Conservation (phyloP, 2,329 filamentous ascomycete species). For the Amesomyces nigricolor region DNA sequence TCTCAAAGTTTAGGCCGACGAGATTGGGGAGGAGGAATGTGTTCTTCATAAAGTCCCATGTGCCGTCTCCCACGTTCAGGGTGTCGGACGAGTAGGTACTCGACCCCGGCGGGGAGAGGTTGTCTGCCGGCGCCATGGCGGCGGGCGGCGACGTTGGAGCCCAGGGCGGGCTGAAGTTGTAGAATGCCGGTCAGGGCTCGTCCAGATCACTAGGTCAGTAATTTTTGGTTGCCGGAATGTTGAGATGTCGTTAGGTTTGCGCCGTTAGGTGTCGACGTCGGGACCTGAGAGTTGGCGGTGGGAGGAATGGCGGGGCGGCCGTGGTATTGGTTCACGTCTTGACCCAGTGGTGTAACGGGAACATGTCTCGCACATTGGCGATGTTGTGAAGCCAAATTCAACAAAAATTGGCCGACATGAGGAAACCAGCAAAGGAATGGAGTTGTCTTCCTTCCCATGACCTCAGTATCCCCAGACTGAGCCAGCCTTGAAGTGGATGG, state of each 20-base stretch:
- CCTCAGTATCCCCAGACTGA: background rate
- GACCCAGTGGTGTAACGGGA: background rate
- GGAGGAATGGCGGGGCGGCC: constrained; percentile 16
- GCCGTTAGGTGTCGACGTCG: background rate
- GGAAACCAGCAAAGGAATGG: background rate
- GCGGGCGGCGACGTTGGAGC: constrained; percentile 31
- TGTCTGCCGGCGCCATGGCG: constrained; percentile 55
- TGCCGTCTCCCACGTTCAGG: constrained; percentile 75
- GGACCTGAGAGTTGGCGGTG: constrained; percentile 1
- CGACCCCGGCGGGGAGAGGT: constrained; percentile 63
- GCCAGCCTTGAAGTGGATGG: background rate
- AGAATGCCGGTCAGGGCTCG: background rate
- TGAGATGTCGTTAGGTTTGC: background rate
- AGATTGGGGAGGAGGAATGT: constrained; percentile 74
- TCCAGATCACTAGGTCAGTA: background rate
- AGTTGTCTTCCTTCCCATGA: background rate
- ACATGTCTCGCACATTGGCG: constrained; percentile 4
- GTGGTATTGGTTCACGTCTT: background rate
- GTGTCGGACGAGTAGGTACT: constrained; percentile 68
- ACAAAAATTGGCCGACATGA: background rate
- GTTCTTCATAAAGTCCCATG: constrained; percentile 74
- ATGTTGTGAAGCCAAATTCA: background rate
- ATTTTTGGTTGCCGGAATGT: constrained; percentile 4
- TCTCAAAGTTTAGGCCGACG: constrained; percentile 69
- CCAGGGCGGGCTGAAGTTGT: background rate